A percentile compares a stretch with the other conserved stretches of the same genome.
phyloP scores from a whole-genome alignment of 768 basidiomycete genomes.

The Tulasnella sp. region DNA sequence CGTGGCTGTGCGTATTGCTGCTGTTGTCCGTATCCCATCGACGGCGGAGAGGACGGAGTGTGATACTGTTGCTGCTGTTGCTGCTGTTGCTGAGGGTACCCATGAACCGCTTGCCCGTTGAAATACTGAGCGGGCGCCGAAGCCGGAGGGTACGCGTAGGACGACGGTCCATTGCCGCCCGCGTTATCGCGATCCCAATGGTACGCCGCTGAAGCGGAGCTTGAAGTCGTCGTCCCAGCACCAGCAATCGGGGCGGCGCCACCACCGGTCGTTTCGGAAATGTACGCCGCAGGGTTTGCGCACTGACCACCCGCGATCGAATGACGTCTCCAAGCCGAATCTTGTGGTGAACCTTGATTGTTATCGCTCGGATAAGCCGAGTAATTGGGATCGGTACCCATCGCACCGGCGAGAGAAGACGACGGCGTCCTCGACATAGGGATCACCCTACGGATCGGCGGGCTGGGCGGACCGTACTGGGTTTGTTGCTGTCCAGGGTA shows the following conservation, averaged over 20 bases:
- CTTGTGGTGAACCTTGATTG: neutral
- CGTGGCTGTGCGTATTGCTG: neutral
- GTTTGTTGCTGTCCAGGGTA: neutral
- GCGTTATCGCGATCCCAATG: neutral
- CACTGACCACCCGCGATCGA: neutral
- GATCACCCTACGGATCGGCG: neutral
- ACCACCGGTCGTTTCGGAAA: neutral
- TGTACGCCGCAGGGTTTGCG: neutral
- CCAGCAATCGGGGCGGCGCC: too few relatives aligned
- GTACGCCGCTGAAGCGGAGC: too few relatives aligned
- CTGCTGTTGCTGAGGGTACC: neutral
- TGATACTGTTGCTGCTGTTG: neutral
- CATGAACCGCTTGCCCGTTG: neutral
- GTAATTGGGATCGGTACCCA: neutral
- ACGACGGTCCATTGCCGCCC: neutral
- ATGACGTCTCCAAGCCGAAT: neutral
- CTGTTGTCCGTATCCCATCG: neutral
- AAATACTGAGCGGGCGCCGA: neutral
- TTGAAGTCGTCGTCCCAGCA: too few relatives aligned
- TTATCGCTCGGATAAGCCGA: neutral
- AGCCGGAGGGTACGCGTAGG: neutral
- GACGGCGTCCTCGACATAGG: neutral
- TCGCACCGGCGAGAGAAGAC: neutral
- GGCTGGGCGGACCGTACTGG: neutral
- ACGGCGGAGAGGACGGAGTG: neutral